Conservation (phyloP, 352 stramenopile species). For the Thraustochytrium striatum region DNA sequence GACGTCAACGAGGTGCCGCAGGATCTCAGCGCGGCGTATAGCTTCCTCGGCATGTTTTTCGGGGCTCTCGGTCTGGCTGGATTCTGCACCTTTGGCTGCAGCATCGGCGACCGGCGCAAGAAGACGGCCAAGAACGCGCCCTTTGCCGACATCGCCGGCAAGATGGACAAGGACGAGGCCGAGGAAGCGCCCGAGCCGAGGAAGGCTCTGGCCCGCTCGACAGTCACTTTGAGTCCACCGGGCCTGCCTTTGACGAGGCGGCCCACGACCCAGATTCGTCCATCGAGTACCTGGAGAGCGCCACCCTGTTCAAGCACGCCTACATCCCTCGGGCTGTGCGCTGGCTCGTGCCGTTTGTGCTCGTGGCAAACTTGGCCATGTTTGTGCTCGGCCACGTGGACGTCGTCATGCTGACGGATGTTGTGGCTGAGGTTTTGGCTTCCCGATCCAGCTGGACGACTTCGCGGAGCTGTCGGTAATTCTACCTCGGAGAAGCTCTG, state of each 20-base stretch:
- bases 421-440: background rate
- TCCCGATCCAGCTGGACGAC: background rate
- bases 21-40: too few relatives aligned
- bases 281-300: background rate
- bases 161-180: constrained; percentile 97
- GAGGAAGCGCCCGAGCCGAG: constrained; percentile 86
- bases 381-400: background rate
- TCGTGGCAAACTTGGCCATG: background rate
- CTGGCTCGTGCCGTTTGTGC: background rate
- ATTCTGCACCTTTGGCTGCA: background rate
- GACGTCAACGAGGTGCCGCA: too few relatives aligned
- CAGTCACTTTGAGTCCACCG: background rate
- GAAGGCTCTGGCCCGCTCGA: background rate
- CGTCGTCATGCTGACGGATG: background rate
- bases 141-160: constrained; percentile 93
- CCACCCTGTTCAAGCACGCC: background rate
- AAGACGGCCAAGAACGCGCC: background rate
- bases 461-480: constrained; percentile 5
- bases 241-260: background rate
- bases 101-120: too few relatives aligned
- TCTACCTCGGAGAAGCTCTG: constrained; percentile 36
- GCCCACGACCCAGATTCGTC: too few relatives aligned
- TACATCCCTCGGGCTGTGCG: background rate
- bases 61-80: background rate
- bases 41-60: background rate